A percentile compares a stretch with the other conserved stretches of the same genome.
phyloP scores from a whole-genome alignment of 2,329 filamentous ascomycete species.

The Fusarium lyarnte region DNA sequence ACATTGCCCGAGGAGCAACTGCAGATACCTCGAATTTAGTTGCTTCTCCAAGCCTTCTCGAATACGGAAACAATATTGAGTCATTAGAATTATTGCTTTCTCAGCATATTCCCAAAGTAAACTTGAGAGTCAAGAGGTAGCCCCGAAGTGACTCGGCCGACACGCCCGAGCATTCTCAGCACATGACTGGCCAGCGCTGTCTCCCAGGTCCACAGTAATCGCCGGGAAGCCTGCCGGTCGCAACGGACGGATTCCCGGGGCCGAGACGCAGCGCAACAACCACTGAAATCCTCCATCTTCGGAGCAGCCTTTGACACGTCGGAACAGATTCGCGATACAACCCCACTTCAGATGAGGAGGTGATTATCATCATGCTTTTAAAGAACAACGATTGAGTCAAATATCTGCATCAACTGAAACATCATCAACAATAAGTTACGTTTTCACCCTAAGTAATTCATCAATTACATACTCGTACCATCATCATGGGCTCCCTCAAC shows the following conservation, averaged over 20 bases:
- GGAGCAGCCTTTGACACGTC: slow-evolving; percentile 4
- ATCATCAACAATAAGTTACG: not conserved
- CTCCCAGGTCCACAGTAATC: rapidly evolving
- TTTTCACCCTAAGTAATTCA: rapidly evolving
- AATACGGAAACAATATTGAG: not conserved
- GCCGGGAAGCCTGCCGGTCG: not conserved
- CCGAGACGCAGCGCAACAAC: not conserved
- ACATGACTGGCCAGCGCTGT: not conserved
- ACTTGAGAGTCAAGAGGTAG: not conserved
- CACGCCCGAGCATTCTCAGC: not conserved
- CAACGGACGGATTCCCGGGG: slow-evolving; percentile 7
- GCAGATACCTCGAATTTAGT: not conserved
- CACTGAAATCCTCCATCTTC: not conserved
- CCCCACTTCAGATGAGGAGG: slow-evolving; percentile 33
- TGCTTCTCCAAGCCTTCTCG: not conserved
- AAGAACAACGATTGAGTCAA: slow-evolving; percentile 9
- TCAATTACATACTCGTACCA: not conserved
- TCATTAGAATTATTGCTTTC: not conserved
- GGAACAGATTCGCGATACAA: slow-evolving; percentile 22
- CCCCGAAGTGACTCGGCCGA: not conserved
- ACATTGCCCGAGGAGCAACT: not conserved
- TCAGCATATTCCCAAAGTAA: not conserved
- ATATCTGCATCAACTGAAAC: not conserved
- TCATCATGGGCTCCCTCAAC: slow-evolving; percentile 31
- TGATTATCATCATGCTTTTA: slow-evolving; percentile 4